Evolutionary conservation across 371 early-diverging fungal genomes (phyloP).

Genomic region (Apophysomyces variabilis): DNA sequence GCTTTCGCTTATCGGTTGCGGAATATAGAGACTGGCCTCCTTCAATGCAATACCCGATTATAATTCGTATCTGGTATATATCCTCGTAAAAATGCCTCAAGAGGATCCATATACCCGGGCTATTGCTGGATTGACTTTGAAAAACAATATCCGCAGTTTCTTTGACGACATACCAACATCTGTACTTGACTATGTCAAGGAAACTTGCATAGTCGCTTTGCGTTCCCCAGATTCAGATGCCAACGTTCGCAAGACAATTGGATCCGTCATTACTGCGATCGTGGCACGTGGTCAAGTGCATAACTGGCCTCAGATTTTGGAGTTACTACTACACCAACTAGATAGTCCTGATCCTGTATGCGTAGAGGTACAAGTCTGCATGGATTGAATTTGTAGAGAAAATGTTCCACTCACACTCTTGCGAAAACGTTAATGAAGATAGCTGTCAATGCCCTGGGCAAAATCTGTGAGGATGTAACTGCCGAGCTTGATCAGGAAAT

Average conservation of each 20-base stretch:
- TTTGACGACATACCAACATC: constrained; percentile 58
- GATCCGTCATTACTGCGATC: constrained; percentile 81
- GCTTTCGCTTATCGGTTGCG: constrained; percentile 12
- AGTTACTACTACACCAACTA: constrained; percentile 67
- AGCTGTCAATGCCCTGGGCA: constrained; percentile 81
- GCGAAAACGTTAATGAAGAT: constrained; percentile 58
- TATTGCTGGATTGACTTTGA: constrained; percentile 87
- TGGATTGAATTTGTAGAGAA: neutral
- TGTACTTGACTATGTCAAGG: constrained; percentile 77
- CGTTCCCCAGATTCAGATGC: constrained; percentile 70
- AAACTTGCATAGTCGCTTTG: constrained; percentile 55
- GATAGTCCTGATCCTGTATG: constrained; percentile 64
- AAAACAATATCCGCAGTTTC: constrained; percentile 76
- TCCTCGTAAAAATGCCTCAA: constrained; percentile 69
- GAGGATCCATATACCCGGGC: constrained; percentile 65
- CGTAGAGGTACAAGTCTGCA: constrained; percentile 65
- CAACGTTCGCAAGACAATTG: constrained; percentile 64
- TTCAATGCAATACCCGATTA: constrained; percentile 85
- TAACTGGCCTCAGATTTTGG: constrained; percentile 84
- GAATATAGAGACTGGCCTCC: constrained; percentile 72
- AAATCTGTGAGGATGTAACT: constrained; percentile 91
- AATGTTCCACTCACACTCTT: neutral
- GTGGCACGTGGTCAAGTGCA: constrained; percentile 67
- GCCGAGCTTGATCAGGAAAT: constrained; percentile 75
- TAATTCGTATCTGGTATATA: constrained; percentile 85